Base-by-base conservation (phyloP, 192 early-diverging fungal species). In the Coemansia sp. region DNA sequence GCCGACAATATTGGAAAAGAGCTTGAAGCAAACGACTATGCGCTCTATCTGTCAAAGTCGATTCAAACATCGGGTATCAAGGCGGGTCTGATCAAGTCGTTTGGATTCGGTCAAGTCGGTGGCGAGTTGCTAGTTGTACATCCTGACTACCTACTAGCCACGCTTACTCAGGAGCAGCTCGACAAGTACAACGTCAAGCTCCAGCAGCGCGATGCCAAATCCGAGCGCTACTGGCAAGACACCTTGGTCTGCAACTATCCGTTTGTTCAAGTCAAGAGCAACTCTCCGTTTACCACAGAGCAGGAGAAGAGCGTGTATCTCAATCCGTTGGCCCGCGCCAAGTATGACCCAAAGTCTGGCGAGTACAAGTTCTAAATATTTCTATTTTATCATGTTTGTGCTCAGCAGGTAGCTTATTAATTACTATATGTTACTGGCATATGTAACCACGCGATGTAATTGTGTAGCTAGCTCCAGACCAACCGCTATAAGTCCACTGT, bases 61-160 rank as follows among this genome's bases (percentile, higher is more conserved):
- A 70, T 96, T 71, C 91, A 94, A 71, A 95, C 95, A 29, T 88
- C 94, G 69, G 94, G 95, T 70, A 71, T 96, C 79, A 93, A 92
- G 83, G 95, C 95, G n/a, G 94, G 88, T 78, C 69, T 95, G 55
- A 87, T 96, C 71, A 96, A 95, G 83, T 90, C 88, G 31, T 96
- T 96, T 76, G 94, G 95, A 64, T 96, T 96, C 83, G 95, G 95
- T 41, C 95, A 96, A 83, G 93, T 92, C 53, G 95, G 95, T 66
- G 94, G 91, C 75, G 95, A 96, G 76, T 72, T 95, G 15, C 85
- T 96, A 3, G 80, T 96, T 55, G 75, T 96, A 33, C 93, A 95
- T 85, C 90, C 95, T 20, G 92, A 95, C 74, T 96, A 95, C 78
- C 72, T 95, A 29, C 85, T 95, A n/a, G 91, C 85, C 55, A 87